Conservation (phyloP, 2,329 filamentous ascomycete genomes). For the Microascus cirrosus region DNA sequence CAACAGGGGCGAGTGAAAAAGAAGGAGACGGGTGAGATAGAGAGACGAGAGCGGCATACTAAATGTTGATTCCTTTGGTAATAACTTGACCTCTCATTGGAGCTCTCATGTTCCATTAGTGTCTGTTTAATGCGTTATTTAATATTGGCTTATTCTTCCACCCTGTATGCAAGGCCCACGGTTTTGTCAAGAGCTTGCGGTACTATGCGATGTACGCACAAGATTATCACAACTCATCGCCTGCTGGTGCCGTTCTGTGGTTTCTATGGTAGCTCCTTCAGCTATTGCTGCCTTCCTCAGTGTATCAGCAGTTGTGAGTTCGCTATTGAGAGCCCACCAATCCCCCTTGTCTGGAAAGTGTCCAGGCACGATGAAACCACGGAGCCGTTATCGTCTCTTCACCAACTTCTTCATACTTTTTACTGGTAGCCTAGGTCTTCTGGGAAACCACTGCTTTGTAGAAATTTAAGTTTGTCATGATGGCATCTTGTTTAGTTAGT, state of each 20-base stretch:
- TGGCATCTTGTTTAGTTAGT: too few species aligned
- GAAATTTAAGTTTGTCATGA: too few species aligned
- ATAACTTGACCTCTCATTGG: neutral
- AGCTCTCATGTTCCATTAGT: neutral
- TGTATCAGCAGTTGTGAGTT: too few species aligned
- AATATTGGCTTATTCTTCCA: neutral
- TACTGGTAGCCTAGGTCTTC: too few species aligned
- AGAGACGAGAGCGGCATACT: neutral
- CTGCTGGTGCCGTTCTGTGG: too few species aligned
- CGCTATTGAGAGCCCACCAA: too few species aligned
- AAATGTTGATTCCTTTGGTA: neutral
- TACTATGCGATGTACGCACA: neutral
- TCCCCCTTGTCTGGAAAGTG: too few species aligned
- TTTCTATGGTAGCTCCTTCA: neutral
- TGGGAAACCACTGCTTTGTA: too few species aligned
- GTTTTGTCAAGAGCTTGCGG: neutral
- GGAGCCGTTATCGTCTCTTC: too few species aligned
- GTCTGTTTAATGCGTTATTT: neutral
- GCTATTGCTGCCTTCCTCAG: too few species aligned
- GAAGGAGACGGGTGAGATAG: slow-evolving; percentile 5
- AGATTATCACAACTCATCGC: neutral
- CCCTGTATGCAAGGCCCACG: neutral
- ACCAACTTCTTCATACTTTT: too few species aligned
- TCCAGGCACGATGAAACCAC: too few species aligned
- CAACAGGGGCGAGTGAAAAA: slow-evolving; percentile 6